Conservation (phyloP, 495 filamentous ascomycete genomes). For the Halenospora varia region DNA sequence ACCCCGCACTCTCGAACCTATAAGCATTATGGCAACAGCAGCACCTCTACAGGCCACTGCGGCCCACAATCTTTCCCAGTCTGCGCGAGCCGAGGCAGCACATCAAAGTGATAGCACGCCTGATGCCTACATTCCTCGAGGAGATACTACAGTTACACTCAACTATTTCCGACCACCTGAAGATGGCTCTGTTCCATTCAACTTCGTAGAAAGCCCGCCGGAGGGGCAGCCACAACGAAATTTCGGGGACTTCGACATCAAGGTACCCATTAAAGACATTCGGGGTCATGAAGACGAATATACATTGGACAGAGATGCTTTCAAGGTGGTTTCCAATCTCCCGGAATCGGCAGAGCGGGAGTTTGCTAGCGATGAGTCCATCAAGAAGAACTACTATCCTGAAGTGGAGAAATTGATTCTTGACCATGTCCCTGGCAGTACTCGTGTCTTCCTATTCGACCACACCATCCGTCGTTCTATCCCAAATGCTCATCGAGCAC, state of each 20-base stretch:
- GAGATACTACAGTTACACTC: slow-evolving; percentile 58
- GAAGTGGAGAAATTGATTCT: slow-evolving; percentile 69
- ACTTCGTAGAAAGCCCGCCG: slow-evolving; percentile 65
- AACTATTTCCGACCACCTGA: slow-evolving; percentile 65
- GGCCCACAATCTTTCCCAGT: slow-evolving; percentile 25
- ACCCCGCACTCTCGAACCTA: too few relatives aligned
- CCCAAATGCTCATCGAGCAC: slow-evolving; percentile 48
- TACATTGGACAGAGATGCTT: slow-evolving; percentile 70
- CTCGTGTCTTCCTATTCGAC: slow-evolving; percentile 75
- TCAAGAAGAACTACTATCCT: slow-evolving; percentile 73
- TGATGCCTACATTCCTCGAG: slow-evolving; percentile 48
- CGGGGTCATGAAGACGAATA: slow-evolving; percentile 58
- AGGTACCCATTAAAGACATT: slow-evolving; percentile 60
- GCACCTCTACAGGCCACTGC: slow-evolving; percentile 22
- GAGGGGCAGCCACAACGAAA: slow-evolving; percentile 59
- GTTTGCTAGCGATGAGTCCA: slow-evolving; percentile 61
- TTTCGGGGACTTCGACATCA: slow-evolving; percentile 39
- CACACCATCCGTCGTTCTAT: slow-evolving; percentile 74
- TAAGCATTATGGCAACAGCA: slow-evolving; percentile 24
- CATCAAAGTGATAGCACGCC: neutral
- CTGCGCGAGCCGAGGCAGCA: slow-evolving; percentile 17
- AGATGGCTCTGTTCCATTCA: slow-evolving; percentile 60
- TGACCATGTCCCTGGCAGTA: slow-evolving; percentile 53
- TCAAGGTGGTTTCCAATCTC: slow-evolving; percentile 50
- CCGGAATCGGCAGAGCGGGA: slow-evolving; percentile 47